Evolutionary conservation across 2,329 filamentous ascomycete genomes (phyloP), one percentile per base, ranked within the genome.

Genomic region (Nothopassalora personata): DNA sequence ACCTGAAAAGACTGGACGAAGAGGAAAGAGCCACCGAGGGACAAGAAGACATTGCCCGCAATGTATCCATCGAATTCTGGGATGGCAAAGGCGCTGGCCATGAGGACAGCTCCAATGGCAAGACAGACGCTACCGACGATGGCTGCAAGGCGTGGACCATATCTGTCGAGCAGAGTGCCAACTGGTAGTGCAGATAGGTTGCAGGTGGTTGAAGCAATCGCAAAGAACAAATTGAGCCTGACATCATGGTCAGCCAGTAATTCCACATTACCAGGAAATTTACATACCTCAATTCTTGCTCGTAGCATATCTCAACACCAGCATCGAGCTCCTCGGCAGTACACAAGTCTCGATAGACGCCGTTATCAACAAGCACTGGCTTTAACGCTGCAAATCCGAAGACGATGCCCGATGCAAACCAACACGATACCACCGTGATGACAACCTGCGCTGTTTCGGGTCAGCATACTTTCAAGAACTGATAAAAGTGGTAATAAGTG

Each of bases 341-440:
- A 68, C 90, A 93, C 15, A 79, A 72, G 53, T 88, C 79, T 33
- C 79, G 79, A 71, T 91, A 93, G 10, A 89, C 86, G 4, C 86
- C 86, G 71, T 91, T 86, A 19, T 80, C 75, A 62, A 92, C 86
- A 28, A 95, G 79, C 13, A 94, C 82, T 0, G 90, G 90, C 71
- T 94, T 95, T 63, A 95, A 78, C 27, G 90, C 90, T 18, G 90
- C 90, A 72, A 90, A 94, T 33, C 90, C 90, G 74, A 94, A 94
- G 15, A 94, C 85, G 52, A 92, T 80, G 1, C 90, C 91, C 2
- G 90, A 86, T 9, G 89, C 85, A 61, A 95, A 80, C 53, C 91
- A 83, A 72, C 89, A 93, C 69, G 88, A 89, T 6, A 90, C 68
- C 0, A 90, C 84, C 3, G 86, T 87, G 51, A 84, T 77, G 36